Evolutionary conservation across 306 rosid species (phyloP), one percentile per base, ranked within the genome.

Genomic region (Malus sylvestris): DNA sequence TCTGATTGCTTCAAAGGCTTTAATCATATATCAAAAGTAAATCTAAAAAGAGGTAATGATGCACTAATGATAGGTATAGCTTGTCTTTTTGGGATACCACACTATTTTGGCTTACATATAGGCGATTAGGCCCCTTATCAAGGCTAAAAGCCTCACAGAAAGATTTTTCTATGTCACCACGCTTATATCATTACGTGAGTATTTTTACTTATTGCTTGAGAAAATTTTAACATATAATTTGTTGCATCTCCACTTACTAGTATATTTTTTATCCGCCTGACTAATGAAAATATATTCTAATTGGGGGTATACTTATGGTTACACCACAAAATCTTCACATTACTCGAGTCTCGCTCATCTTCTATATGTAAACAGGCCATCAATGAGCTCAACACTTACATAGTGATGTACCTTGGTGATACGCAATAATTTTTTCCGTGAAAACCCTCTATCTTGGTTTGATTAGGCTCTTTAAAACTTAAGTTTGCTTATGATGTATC

Each of bases 1-100:
- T 29, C 42, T 40, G 42, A 67, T 76, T 76, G 57, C 44, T 66
- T 66, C 25, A 66, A 35, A 75, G 72, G 79, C 32, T 44, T 67
- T 73, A 55, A 76, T 40, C 72, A 67, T 57, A 55, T 33, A 67
- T 27, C 5, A 51, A 46, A 52, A 76, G 33, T 53, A 32, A 35
- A 35, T 46, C 67, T 67, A n/a, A 67, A 67, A 38, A 55, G 9
- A 49, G 9, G 57, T 76, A 18, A 53, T 76, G 73, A 68, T 67
- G 68, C 67, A 53, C 80, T 57, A 76, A 62, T 62, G 46, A 74
- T 73, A 27, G 45, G 58, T 40, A 6, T 42, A 6, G 68, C 51
- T 42, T 27, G 30, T 27, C 25, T 10, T 27, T 25, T 59, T 44
- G 38, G 29, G 3, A 18, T 22, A 23, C 68, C 27, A 23, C 67